Base-by-base conservation (phyloP, 2,329 filamentous ascomycete species). In the Plenodomus biglobosus region DNA sequence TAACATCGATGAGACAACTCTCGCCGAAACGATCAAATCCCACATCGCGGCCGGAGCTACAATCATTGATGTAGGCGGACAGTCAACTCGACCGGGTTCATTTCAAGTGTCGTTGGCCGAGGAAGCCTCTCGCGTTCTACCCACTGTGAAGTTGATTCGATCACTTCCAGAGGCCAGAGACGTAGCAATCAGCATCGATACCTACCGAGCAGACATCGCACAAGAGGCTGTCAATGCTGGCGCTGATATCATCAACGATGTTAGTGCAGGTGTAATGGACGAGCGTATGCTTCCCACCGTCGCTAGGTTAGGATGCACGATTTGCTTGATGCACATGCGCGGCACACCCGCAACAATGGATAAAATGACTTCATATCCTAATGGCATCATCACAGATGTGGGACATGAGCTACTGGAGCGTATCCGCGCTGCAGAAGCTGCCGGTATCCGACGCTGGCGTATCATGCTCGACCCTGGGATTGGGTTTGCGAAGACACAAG, bases 401-500 rank as follows among this genome's bases (percentile, higher is more conserved):
- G 83, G 80, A 5, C 60, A 68, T 1, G 92, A 95, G 72, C 81
- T 96, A 4, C 75, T 80, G 2, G 78, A 74, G 8, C 86, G 92
- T 15, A 81, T 97, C 4, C 75, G 76, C 0, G 88, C 83, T 1
- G 94, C 94, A n/a, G 75, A 95, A 70, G 80, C 77, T 13, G 91
- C 90, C 0, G 94, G 94, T 0, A 82, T 99, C 37, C 81, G 89
- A 3, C 85, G 92, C 40, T 99, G 94, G 94, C 88, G 92, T 56
- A 95, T 99, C 56, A 85, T 97, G 27, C 83, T 97, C 1, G 94
- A 99, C 68, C 94, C 94, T 0, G 94, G 94, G 0, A 82, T 99
- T 24, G 94, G 94, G 0, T 99, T 99, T 68, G 91, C 94, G 46
- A 99, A 99, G 76, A 85, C 83, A 0, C 78, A 80, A 44, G 78